phyloP scores from a whole-genome alignment of 441 rosid genomes.

The Jatropha multifida region DNA sequence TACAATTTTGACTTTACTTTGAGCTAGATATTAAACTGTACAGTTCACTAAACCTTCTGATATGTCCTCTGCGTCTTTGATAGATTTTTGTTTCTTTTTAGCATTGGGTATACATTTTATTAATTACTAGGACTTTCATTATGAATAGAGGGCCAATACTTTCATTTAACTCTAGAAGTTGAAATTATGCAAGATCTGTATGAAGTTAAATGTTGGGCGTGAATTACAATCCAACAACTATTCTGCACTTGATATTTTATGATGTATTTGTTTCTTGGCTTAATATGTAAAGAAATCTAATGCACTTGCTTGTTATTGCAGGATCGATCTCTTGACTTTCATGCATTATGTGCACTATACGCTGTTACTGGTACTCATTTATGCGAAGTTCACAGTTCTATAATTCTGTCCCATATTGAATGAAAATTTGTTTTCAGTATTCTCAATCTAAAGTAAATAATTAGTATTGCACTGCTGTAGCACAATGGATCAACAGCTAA shows the following conservation, averaged over 20 bases:
- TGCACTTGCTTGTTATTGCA: slow-evolving; percentile 31
- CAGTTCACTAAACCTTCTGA: slow-evolving; percentile 2
- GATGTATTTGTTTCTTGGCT: background rate
- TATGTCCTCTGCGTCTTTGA: background rate
- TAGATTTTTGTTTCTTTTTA: background rate
- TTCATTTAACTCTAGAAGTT: background rate
- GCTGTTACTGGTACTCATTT: slow-evolving; percentile 66
- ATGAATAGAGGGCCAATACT: background rate
- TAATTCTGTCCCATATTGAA: background rate
- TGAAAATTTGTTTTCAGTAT: slow-evolving; percentile 8
- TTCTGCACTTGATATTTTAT: background rate
- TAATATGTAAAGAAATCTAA: slow-evolving; percentile 21
- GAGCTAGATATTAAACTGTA: background rate
- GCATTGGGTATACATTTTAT: background rate
- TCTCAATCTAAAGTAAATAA: background rate
- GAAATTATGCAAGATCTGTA: slow-evolving; percentile 2
- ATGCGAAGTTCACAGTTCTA: slow-evolving; percentile 7
- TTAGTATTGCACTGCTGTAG: background rate
- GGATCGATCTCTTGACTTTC: slow-evolving; percentile 77
- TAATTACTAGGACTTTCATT: background rate
- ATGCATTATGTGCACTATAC: slow-evolving; percentile 65
- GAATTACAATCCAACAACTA: background rate
- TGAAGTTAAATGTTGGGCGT: background rate
- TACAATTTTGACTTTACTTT: background rate
- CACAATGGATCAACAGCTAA: slow-evolving; percentile 2